Base-by-base conservation (phyloP, 2,329 filamentous ascomycete genomes). In the Xylaria sp. region DNA sequence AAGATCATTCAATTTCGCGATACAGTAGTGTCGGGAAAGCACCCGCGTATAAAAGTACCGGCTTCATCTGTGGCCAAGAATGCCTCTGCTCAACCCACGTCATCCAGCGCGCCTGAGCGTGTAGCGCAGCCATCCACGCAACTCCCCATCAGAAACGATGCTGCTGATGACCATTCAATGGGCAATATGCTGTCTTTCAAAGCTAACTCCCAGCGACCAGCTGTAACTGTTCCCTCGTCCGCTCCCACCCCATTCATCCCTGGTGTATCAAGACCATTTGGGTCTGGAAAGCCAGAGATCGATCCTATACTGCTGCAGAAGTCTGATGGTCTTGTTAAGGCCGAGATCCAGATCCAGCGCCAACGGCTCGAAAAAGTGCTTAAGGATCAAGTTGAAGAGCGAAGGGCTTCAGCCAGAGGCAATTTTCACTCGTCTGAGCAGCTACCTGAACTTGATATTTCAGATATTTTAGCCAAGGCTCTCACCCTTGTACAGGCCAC, bases 301-400 rank as follows among this genome's bases (percentile, higher is more conserved):
- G 89, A 97, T 79, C 93, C 93, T 59, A 90, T 97, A 69, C 86
- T 97, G 74, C 86, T 97, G 79, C 91, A 93, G 77, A 97, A 97
- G 81, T 94, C 94, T 74, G 92, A 93, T 78, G 90, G 93, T 78
- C 84, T 97, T 73, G 89, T 96, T 78, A 92, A 90, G 82, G 93
- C 93, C 77, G 93, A 97, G 81, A 84, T 93, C 69, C 89, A 92
- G 78, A 81, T 95, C 71, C 93, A 93, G 81, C 90, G 95, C 71
- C 90, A 94, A 80, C 89, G 92, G 71, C 84, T 98, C 75, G 96
- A 98, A 81, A 89, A 90, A 72, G 83, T 85, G 42, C 81, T 98
- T 74, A 90, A 88, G 79, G 92, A 97, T 62, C 92, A 97, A 79
- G 82, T 92, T 74, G 92, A 95, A 68, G 87, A 92, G 73, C 84